Evolutionary conservation across 768 basidiomycete genomes (phyloP), one percentile per base, ranked within the genome.

Genomic region (Boletus patriciae): DNA sequence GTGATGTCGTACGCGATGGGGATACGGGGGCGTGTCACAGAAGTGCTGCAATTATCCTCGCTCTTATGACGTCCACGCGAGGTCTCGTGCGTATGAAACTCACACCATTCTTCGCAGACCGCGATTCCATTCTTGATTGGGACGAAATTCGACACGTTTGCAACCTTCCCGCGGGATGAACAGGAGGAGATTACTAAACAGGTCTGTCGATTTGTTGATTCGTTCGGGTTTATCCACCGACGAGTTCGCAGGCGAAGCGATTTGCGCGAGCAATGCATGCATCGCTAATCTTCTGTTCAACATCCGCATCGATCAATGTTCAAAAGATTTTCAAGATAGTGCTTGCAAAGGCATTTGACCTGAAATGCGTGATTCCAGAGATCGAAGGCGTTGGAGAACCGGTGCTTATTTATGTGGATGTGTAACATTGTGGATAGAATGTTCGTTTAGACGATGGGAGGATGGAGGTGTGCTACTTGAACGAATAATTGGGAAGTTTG

Each of bases 321-420:
- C 97, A 99, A 80, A 99, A 99, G 80, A 96, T 96, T 63, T 96
- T 96, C 85, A 95, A 97, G 80, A 97, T 97, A 73, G 93, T 96
- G 44, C 83, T 96, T 48, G 91, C 93, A 46, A 96, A 98, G 70
- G 94, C 95, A 33, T 98, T 98, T 67, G 97, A 98, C 76, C 83
- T 98, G 63, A 98, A 98, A 83, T 98, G 95, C 70, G 93, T 95
- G 64, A 95, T 98, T 64, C 94, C 95, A 27, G 96, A 98, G 77
- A 97, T 98, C 62, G 92, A 94, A 70, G 92, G 93, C 46, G 91
- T 95, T 27, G 97, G 96, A 52, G 95, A 98, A 73, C 97, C 97
- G 27, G 82, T 98, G 64, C 78, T 98, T 67, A 84, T 98, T 62
- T 98, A 97, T 76, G 86, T 97, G 69, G 93, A 92, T 73, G 72